Conservation (phyloP, 2,329 filamentous ascomycete genomes). For the Dactylellina sp. region DNA sequence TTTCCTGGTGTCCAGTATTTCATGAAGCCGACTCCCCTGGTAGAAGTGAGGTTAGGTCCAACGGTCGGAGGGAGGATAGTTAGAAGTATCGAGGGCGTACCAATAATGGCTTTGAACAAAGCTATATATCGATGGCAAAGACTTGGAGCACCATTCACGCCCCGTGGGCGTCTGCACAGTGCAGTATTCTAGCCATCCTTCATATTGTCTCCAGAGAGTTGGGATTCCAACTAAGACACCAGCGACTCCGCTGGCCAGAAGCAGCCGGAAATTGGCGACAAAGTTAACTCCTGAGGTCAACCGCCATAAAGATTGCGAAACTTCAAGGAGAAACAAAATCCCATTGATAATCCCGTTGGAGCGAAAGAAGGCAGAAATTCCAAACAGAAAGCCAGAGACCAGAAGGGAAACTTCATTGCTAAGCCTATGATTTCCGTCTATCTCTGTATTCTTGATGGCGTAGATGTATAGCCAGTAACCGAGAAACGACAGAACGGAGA, state of each 20-base stretch:
- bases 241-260: conserved; percentile 73
- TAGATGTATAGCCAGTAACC: conserved; percentile 78
- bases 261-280: conserved; percentile 66
- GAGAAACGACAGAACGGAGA: conserved; percentile 79
- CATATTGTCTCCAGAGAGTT: conserved; percentile 61
- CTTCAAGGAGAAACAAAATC: conserved; percentile 76
- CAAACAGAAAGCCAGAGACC: conserved; percentile 76
- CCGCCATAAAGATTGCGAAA: conserved; percentile 59
- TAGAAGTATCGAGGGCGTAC: conserved; percentile 66
- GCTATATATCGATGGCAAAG: conserved; percentile 86
- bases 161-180: conserved; percentile 63
- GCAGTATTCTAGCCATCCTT: conserved; percentile 50
- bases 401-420: conserved; percentile 69
- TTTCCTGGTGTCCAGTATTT: conserved; percentile 91
- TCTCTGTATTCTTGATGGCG: conserved; percentile 62
- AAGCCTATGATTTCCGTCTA: conserved; percentile 58
- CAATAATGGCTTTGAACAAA: conserved; percentile 93
- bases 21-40: conserved; percentile 86
- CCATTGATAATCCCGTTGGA: conserved; percentile 90
- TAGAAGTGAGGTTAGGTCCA: conserved; percentile 58
- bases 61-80: conserved; percentile 11
- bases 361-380: conserved; percentile 77
- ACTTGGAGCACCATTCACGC: conserved; percentile 76
- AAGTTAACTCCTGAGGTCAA: conserved; percentile 58
- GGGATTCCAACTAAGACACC: conserved; percentile 77